phyloP scores from a whole-genome alignment of 352 stramenopile species.

The Phytophthora melonis region DNA sequence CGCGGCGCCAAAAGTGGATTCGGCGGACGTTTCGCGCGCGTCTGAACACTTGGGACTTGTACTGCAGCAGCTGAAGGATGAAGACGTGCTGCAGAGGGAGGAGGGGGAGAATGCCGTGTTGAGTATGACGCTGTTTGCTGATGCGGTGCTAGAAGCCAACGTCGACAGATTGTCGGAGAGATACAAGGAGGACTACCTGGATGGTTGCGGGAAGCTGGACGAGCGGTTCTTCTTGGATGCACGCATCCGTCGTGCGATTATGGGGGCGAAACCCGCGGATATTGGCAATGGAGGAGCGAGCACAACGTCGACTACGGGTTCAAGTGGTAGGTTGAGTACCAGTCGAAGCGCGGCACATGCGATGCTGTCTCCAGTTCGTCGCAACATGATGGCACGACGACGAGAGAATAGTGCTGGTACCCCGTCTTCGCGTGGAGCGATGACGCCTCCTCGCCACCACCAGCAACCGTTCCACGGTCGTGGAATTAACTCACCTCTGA shows the following conservation, averaged over 20 bases:
- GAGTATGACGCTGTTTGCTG: conserved; percentile 45
- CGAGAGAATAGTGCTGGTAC: conserved; percentile 31
- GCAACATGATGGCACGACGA: conserved; percentile 46
- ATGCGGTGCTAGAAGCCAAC: conserved; percentile 53
- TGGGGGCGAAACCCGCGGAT: conserved; percentile 33
- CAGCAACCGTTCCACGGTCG: conserved; percentile 28
- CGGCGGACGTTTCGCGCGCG: conserved; percentile 51
- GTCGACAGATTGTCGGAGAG: conserved; percentile 41
- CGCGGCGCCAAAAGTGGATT: conserved; percentile 57
- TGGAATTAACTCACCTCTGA: conserved; percentile 39
- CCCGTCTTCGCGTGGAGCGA: conserved; percentile 30
- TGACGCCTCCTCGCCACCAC: conserved; percentile 51
- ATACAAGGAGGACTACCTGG: conserved; percentile 61
- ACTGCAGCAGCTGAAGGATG: conserved; percentile 46
- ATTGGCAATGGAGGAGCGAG: conserved; percentile 13
- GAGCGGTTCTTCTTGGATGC: conserved; percentile 66
- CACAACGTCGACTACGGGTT: background rate
- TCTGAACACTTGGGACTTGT: conserved; percentile 52
- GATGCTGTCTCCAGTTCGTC: conserved; percentile 49
- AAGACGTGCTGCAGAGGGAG: conserved; percentile 32
- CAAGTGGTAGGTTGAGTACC: conserved; percentile 34
- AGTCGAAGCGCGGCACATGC: conserved; percentile 23
- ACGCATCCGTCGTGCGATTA: conserved; percentile 41
- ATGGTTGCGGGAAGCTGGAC: conserved; percentile 62
- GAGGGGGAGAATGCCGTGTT: conserved; percentile 10